Percentiles rank a stretch among this genome's conserved stretches.
Evolutionary conservation across 441 rosid species (phyloP).

Genomic region (Syzygium syzygioides): DNA sequence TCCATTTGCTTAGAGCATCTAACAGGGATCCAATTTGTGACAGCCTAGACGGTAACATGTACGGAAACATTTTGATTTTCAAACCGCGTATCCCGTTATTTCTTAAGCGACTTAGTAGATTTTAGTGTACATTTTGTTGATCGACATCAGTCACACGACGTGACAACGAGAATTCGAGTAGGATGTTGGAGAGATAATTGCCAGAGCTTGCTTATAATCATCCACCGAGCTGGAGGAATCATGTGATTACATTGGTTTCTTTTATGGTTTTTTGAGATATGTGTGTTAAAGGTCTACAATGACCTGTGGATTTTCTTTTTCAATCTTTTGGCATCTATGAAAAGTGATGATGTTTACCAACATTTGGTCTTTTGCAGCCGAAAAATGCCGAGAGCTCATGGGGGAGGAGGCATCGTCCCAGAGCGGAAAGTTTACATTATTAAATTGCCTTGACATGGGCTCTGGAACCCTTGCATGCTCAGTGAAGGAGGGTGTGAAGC

Average conservation of each 20-base stretch:
- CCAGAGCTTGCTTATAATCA: background rate
- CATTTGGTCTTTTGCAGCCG: conserved; percentile 39
- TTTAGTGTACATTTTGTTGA: background rate
- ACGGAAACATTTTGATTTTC: background rate
- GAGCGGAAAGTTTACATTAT: conserved; percentile 80
- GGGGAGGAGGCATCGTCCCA: conserved; percentile 78
- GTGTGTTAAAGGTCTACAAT: background rate
- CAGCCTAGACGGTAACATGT: background rate
- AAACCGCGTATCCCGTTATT: background rate
- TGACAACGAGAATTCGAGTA: background rate
- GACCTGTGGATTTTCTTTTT: background rate
- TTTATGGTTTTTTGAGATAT: background rate
- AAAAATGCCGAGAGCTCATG: conserved; percentile 73
- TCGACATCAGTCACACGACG: background rate
- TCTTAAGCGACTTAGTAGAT: background rate
- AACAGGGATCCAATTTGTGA: background rate
- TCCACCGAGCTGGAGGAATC: background rate
- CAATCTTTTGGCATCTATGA: background rate
- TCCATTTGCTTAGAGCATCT: background rate
- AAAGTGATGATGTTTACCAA: background rate
- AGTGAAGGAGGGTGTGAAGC: conserved; percentile 84
- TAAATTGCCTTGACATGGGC: conserved; percentile 89
- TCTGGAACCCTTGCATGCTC: conserved; percentile 72
- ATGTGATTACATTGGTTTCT: background rate
- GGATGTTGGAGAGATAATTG: background rate